Base-by-base conservation (phyloP, 441 rosid species). In the Pelargonium fulgidum region DNA sequence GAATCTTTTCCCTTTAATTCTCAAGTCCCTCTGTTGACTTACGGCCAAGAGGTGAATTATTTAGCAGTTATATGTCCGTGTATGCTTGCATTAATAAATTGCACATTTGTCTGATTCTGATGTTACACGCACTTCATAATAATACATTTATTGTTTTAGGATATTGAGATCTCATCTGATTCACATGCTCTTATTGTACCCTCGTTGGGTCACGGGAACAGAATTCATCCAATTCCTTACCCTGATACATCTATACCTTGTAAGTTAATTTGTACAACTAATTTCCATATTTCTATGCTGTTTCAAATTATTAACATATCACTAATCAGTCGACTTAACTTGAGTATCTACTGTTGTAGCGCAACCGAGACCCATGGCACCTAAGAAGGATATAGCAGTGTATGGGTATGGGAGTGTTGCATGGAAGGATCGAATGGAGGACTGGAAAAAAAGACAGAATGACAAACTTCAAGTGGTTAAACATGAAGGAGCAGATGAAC, bases 331-430 rank as follows among this genome's bases (percentile, higher is more conserved):
- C 7, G 39, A 41, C 44, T 69, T 76, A 59, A 39, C n/a, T 67
- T 70, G 68, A 20, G 20, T 70, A 41, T 44, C 47, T 73, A 48
- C 45, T 71, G 65, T 16, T 69, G 41, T 68, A 93, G 97, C 90
- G 74, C 87, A 82, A 72, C 93, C 98, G 16, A 88, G 97, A 71
- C 80, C 96, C 1, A 86, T 93, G 97, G 97, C 81, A 63, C 96
- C 96, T 61, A 86, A 88, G 75, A 91, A 89, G 70, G 97, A 93
- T 76, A 79, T 87, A 71, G 93, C 96, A 11, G 91, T 87, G 13
- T 93, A 93, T 73, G 99, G 99, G 13, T 91, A 89, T 75, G 99
- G 99, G 71, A 91, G 87, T 45, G 89, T 93, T 9, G 99, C 99
- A 39, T 91, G 99, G 99, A 93, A 93, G 84, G 92, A 89, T 68